Base-by-base conservation (phyloP, 108 stramenopile species). In the Fragilariopsis cylindrus region DNA sequence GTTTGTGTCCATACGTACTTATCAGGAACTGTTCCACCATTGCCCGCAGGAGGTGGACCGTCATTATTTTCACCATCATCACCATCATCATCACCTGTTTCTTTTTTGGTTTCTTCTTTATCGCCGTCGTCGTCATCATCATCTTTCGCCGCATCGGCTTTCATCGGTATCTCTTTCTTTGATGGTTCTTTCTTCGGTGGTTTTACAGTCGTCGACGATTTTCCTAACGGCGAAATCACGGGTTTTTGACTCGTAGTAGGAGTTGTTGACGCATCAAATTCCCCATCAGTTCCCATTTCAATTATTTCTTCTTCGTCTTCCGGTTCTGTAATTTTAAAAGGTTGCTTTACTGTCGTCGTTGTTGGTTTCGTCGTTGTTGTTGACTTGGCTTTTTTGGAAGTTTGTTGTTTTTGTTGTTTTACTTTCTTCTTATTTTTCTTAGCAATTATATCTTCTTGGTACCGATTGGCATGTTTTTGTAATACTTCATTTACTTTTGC, bases 1-100 rank as follows among this genome's bases (percentile, higher is more conserved):
- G 96, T 96, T 82, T 99, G 99, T 5, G 99, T 98, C 99, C 99
- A 99, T 15, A 84, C 83, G 82, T 99, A 99, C 65, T 92, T 96
- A 49, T 88, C 90, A 7, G 82, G 79, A 46, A 92, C 86, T 3
- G 87, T 85, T 63, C 97, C 97, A n/a, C 99, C 99, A 72, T 99
- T 99, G 18, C 98, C 99, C 52, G 84, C 44, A 39, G 96, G 94
- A 18, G 98, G 92, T 6, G 94, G 86, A 2, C 68, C 68, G n/a
- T 80, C 60, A 71, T 85, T 85, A 3, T 92, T 81, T 1, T 84
- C 75, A 39, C 69, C 60, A 18, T 30, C 15, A n/a, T 48, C 66
- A 45, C 15, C 65, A 12, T 7, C 48, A 7, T 71, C 76, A n/a
- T 49, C 52, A 3, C 13, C 1, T 60, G 16, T 30, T 39, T 30